Evolutionary conservation across 805 yeast genomes (phyloP).

Genomic region (Clavispora asparagi): DNA sequence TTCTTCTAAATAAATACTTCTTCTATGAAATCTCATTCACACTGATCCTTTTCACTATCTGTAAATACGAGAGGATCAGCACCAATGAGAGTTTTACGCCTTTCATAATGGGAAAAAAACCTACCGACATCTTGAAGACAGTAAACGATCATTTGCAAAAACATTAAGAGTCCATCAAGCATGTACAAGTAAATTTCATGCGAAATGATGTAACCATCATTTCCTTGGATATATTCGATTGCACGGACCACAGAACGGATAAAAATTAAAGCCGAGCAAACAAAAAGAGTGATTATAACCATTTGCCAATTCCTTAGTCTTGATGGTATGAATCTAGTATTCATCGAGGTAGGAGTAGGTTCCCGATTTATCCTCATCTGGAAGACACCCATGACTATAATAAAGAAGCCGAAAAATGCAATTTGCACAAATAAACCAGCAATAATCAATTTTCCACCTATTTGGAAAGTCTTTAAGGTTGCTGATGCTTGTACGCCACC

Average conservation of each 20-base stretch:
- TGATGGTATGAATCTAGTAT: neutral
- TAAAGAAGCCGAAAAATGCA: constrained; percentile 22
- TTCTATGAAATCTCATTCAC: no score
- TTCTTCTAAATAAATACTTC: no score
- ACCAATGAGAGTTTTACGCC: no score
- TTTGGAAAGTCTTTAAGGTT: neutral
- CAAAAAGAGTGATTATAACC: constrained; percentile 2
- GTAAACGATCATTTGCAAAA: constrained; percentile 4
- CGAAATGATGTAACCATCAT: constrained; percentile 17
- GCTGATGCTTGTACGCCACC: constrained; percentile 16
- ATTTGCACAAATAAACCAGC: constrained; percentile 28
- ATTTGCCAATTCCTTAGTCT: constrained; percentile 6
- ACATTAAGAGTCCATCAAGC: constrained; percentile 25
- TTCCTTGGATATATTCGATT: constrained; percentile 23
- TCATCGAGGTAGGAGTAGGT: neutral
- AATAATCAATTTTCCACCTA: constrained; percentile 19
- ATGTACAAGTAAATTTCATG: constrained; percentile 23
- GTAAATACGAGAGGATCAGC: no score
- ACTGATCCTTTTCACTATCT: no score
- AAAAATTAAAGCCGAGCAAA: constrained; percentile 16
- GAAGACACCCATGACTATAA: constrained; percentile 13
- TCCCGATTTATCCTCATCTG: constrained; percentile 1
- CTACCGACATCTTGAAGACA: neutral
- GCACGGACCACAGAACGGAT: constrained; percentile 28
- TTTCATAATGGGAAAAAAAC: neutral